A percentile compares a stretch with the other conserved stretches of the same genome.
Conservation (phyloP, 192 early-diverging fungal species). For the Spizellomyces sp. region DNA sequence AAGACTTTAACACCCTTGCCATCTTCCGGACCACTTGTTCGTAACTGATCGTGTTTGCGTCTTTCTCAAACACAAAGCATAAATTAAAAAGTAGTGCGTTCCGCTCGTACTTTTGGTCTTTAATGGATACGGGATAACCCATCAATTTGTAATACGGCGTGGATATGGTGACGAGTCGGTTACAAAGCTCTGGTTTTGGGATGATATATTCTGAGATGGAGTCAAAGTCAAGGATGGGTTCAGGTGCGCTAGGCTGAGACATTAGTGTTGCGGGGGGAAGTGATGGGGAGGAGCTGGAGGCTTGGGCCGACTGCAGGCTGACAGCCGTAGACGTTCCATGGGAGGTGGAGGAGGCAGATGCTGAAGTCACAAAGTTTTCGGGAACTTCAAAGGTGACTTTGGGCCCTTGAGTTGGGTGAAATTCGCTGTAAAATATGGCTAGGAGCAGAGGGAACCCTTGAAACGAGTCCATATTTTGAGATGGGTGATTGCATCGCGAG, state of each 20-base stretch:
- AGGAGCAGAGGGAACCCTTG: constrained; percentile 69
- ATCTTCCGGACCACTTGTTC: constrained; percentile 89
- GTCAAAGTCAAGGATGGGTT: constrained; percentile 67
- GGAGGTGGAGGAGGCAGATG: constrained; percentile 7
- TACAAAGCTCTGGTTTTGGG: constrained; percentile 77
- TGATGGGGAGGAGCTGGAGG: neutral
- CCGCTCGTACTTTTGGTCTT: constrained; percentile 68
- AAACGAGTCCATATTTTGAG: constrained; percentile 30
- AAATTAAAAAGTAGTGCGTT: constrained; percentile 92
- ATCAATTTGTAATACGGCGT: constrained; percentile 73
- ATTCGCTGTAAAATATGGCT: constrained; percentile 81
- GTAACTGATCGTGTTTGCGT: constrained; percentile 78
- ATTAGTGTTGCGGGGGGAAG: neutral
- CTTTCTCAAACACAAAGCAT: constrained; percentile 89
- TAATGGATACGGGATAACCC: constrained; percentile 72
- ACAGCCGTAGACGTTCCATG: neutral
- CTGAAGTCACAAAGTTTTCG: constrained; percentile 64
- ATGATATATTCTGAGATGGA: constrained; percentile 82
- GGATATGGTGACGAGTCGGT: constrained; percentile 72
- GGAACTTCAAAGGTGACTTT: constrained; percentile 76
- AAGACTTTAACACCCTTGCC: constrained; percentile 73
- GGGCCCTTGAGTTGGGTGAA: constrained; percentile 76
- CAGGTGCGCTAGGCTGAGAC: neutral
- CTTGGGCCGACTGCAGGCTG: neutral
- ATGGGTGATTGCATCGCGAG: no score